Evolutionary conservation across 331 rosid genomes (phyloP).

Genomic region (Quercus lobata): DNA sequence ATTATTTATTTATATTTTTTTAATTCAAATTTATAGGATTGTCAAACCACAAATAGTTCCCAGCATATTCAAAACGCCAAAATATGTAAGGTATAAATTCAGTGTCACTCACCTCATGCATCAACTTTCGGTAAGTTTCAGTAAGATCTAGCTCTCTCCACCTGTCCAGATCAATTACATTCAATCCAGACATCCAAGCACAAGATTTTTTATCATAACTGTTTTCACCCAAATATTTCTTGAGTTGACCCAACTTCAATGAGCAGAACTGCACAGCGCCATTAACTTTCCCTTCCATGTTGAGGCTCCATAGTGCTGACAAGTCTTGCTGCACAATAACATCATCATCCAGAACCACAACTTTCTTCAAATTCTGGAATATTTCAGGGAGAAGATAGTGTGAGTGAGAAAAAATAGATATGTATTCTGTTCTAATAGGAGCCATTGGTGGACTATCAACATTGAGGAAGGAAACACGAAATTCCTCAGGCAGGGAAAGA

Average conservation of each 20-base stretch:
- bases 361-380: slow-evolving; percentile 68
- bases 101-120: slow-evolving; percentile 57
- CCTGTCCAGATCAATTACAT: slow-evolving; percentile 74
- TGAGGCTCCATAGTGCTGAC: slow-evolving; percentile 76
- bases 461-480: slow-evolving; percentile 60
- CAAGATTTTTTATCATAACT: slow-evolving; percentile 50
- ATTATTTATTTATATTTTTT: not conserved
- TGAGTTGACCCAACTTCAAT: slow-evolving; percentile 65
- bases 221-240: slow-evolving; percentile 56
- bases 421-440: slow-evolving; percentile 67
- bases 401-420: slow-evolving; percentile 81
- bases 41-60: not conserved
- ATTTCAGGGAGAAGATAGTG: slow-evolving; percentile 86
- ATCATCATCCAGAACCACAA: slow-evolving; percentile 90
- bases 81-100: not conserved
- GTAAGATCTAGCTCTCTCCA: slow-evolving; percentile 91
- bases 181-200: slow-evolving; percentile 96
- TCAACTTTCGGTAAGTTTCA: slow-evolving; percentile 52
- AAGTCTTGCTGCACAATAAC: slow-evolving; percentile 84
- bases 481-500: slow-evolving; percentile 71
- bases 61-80: not conserved
- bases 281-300: slow-evolving; percentile 81
- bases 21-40: not conserved
- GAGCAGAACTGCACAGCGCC: slow-evolving; percentile 81
- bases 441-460: slow-evolving; percentile 37